A percentile compares a stretch with the other conserved stretches of the same genome.
phyloP scores from a whole-genome alignment of 1,284 basidiomycete species.

The Termitomyces sp. region DNA sequence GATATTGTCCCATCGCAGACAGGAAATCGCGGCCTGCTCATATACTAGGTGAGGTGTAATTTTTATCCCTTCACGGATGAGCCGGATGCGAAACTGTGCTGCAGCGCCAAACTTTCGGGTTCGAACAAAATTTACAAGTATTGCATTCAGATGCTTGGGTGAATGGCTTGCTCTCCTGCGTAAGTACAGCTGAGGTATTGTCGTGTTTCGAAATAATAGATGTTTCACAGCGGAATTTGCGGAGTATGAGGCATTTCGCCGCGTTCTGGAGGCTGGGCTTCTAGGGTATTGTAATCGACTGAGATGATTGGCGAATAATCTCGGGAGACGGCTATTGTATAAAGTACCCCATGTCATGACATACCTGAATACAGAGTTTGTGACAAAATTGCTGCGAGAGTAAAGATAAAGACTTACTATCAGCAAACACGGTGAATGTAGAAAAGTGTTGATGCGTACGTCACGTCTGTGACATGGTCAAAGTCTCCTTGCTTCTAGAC shows the following conservation, averaged over 20 bases:
- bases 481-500: no score
- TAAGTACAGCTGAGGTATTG: neutral
- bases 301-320: neutral
- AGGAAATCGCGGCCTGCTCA: neutral
- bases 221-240: neutral
- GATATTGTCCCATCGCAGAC: neutral
- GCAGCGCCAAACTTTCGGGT: neutral
- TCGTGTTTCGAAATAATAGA: neutral
- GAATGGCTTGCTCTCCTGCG: neutral
- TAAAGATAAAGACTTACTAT: neutral
- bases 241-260: neutral
- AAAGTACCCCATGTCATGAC: neutral
- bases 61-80: neutral
- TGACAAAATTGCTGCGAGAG: neutral
- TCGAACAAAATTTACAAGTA: neutral
- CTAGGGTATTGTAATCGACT: neutral
- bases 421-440: neutral
- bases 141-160: neutral
- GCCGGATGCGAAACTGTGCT: neutral
- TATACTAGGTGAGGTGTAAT: neutral
- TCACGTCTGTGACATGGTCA: neutral
- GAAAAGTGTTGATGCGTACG: neutral
- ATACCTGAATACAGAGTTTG: neutral
- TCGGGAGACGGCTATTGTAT: neutral
- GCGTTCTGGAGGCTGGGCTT: neutral